Base-by-base conservation (phyloP, 2,329 filamentous ascomycete species). In the Aspergillus sp. region DNA sequence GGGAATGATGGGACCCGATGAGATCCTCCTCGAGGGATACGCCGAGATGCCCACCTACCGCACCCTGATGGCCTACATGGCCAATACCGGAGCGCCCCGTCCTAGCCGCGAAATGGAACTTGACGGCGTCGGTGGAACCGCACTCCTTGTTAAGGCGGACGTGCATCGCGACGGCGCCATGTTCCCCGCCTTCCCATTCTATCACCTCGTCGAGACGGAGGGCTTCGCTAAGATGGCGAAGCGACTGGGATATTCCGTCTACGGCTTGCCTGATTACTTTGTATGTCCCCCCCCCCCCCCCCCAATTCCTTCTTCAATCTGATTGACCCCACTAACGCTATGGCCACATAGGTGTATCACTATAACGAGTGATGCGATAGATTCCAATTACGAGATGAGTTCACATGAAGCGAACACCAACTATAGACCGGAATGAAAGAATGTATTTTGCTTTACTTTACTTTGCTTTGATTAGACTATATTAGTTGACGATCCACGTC, bases 141-240 rank as follows among this genome's bases (percentile, higher is more conserved):
- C 93, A 1, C 81, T 99, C 65, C 81, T 99, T 71, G 95, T 99
- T 62, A 97, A 97, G 81, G 95, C 93, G 1, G 93, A 98, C 61
- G 95, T 99, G 23, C 95, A 99, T 75, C 87, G 95, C 25, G 95
- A 99, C 72, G 95, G 95, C 19, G 94, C 95, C 74, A 99, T 98
- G 94, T 99, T 99, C 80, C 95, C 95, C 17, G 87, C 95, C 0
- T 99, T 99, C 74, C 80, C 94, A 3, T 99, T 99, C 74, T 98
- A 97, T 74, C 90, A 99, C 77, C 83, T 99, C 62, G 96, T 99
- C 63, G 95, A 99, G 82, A 98, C 95, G 0, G 95, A 99, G 73
- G 95, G 95, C 0, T 99, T 99, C 72, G 93, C 95, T 17, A 97
- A 94, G 80, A 99, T 99, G 95, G 93, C 93, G 12, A 89, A 87